Evolutionary conservation across 2,329 filamentous ascomycete genomes (phyloP).

Genomic region (Cordyceps cicadae): DNA sequence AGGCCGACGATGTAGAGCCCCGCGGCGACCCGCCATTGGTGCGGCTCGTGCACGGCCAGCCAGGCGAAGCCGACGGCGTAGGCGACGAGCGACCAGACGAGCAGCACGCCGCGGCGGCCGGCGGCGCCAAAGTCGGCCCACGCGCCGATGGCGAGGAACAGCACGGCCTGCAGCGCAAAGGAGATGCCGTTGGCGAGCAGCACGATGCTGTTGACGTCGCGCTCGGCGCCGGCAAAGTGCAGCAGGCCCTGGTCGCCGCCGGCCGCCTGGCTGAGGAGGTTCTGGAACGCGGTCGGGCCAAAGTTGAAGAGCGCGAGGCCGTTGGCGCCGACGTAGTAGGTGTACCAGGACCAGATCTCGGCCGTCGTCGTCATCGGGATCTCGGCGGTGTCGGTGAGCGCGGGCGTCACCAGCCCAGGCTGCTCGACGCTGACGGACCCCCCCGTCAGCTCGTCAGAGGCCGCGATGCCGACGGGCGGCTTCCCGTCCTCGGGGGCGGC

Average conservation of each 20-base stretch:
- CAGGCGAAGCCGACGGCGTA: slow-evolving; percentile 59
- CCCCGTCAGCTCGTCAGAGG: background rate
- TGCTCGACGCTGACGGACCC: background rate
- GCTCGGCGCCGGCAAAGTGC: slow-evolving; percentile 44
- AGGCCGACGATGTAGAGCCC: slow-evolving; percentile 59
- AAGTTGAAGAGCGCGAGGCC: slow-evolving; percentile 56
- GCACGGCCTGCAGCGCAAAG: slow-evolving; percentile 56
- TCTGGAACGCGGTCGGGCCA: slow-evolving; percentile 56
- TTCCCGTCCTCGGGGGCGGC: background rate
- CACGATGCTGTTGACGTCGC: slow-evolving; percentile 58
- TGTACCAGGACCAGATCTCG: slow-evolving; percentile 17
- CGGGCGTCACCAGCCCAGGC: slow-evolving; percentile 8
- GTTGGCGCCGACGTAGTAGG: slow-evolving; percentile 60
- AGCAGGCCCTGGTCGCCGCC: slow-evolving; percentile 43
- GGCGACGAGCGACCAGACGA: slow-evolving; percentile 51
- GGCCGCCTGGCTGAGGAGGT: slow-evolving; percentile 53
- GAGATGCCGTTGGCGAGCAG: slow-evolving; percentile 58
- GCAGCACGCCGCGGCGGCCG: slow-evolving; percentile 54
- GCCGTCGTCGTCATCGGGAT: slow-evolving; percentile 5
- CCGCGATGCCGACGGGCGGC: background rate
- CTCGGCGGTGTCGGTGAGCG: slow-evolving; percentile 3
- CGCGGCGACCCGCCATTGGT: slow-evolving; percentile 51
- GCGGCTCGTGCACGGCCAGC: slow-evolving; percentile 53
- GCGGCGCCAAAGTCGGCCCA: slow-evolving; percentile 56
- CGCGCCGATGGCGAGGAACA: slow-evolving; percentile 44